Evolutionary conservation across 2,329 filamentous ascomycete species (phyloP).

Genomic region (Fusarium sulawesiense): DNA sequence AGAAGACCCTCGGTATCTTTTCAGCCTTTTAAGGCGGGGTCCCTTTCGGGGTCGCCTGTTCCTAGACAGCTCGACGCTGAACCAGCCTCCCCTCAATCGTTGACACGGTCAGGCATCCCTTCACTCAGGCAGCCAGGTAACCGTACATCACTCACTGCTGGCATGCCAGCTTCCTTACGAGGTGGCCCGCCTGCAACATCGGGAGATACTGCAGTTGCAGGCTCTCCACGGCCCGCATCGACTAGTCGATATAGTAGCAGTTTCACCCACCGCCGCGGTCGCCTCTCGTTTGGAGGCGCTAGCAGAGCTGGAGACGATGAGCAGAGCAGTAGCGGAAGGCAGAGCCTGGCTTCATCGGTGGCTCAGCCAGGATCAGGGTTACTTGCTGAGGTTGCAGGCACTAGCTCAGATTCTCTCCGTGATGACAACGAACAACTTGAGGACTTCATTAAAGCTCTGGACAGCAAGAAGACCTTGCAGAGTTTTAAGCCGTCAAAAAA

Average conservation of each 20-base stretch:
- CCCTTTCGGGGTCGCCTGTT: conserved; percentile 88
- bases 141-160: conserved; percentile 77
- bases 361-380: conserved; percentile 82
- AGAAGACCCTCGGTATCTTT: conserved; percentile 89
- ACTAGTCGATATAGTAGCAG: conserved; percentile 93
- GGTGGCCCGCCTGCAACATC: conserved; percentile 67
- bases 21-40: conserved; percentile 95
- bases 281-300: conserved; percentile 79
- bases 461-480: conserved; percentile 86
- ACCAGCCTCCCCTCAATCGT: conserved; percentile 67
- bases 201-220: conserved; percentile 73
- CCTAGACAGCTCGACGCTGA: conserved; percentile 62
- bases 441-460: conserved; percentile 89
- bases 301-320: conserved; percentile 77
- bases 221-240: conserved; percentile 81
- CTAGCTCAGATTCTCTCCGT: conserved; percentile 74
- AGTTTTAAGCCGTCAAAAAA: conserved; percentile 78
- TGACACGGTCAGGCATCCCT: conserved; percentile 60
- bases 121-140: conserved; percentile 69
- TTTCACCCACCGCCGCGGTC: conserved; percentile 85
- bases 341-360: conserved; percentile 76
- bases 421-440: conserved; percentile 93
- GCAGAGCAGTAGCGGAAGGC: conserved; percentile 82
- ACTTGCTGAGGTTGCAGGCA: conserved; percentile 75
- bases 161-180: conserved; percentile 79